Evolutionary conservation across 768 basidiomycete species (phyloP).

Genomic region (Lentinula detonsa): DNA sequence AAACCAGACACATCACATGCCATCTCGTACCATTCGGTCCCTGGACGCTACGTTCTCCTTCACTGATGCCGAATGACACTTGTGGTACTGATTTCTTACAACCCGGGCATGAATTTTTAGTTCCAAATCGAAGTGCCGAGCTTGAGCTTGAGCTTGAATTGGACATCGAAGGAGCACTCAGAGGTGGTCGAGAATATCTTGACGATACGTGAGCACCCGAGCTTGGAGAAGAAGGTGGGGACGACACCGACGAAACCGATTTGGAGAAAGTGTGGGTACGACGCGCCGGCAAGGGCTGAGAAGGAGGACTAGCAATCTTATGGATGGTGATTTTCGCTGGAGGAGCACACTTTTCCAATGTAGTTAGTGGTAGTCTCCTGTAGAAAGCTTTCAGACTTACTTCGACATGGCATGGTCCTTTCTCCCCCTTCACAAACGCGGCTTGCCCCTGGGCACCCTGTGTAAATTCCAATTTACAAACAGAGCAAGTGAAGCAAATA

Average conservation of each 20-base stretch:
- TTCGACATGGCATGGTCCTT: slow-evolving; percentile 67
- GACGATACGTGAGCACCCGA: slow-evolving; percentile 23
- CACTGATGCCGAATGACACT: slow-evolving; percentile 76
- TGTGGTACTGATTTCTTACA: slow-evolving; percentile 68
- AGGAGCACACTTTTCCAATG: slow-evolving; percentile 35
- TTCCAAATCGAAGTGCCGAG: slow-evolving; percentile 51
- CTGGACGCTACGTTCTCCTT: slow-evolving; percentile 33
- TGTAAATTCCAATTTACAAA: slow-evolving; percentile 60
- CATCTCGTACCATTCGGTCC: slow-evolving; percentile 79
- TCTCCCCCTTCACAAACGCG: slow-evolving; percentile 60
- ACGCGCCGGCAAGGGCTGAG: neutral
- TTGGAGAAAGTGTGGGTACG: slow-evolving; percentile 1
- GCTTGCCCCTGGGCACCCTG: slow-evolving; percentile 58
- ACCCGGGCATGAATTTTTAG: slow-evolving; percentile 62
- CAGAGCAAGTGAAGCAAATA: slow-evolving; percentile 67
- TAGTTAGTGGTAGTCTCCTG: neutral
- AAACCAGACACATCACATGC: slow-evolving; percentile 74
- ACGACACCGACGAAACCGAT: slow-evolving; percentile 8
- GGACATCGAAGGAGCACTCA: slow-evolving; percentile 28
- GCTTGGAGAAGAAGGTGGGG: slow-evolving; percentile 12
- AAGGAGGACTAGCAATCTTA: slow-evolving; percentile 14
- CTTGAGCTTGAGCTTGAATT: slow-evolving; percentile 6
- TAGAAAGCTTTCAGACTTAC: slow-evolving; percentile 17
- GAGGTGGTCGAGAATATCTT: slow-evolving; percentile 33
- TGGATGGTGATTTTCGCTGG: slow-evolving; percentile 34